Percentiles rank a stretch among this genome's conserved stretches.
Evolutionary conservation across 2,329 filamentous ascomycete species (phyloP).

Genomic region (Aureobasidium sp.): DNA sequence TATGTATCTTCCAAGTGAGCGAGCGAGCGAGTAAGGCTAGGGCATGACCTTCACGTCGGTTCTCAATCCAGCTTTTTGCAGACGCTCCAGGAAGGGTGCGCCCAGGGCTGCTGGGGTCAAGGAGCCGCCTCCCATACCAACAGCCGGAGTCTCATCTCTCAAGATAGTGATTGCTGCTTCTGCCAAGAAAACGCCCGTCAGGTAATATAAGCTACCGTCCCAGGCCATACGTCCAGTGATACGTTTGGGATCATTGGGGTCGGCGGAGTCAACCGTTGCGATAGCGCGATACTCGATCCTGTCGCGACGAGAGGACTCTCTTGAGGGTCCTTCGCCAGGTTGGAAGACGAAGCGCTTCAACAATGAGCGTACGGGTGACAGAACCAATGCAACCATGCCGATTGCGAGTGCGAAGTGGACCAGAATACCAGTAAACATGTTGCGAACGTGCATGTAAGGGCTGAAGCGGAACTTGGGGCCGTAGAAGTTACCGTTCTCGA

Average conservation of each 20-base stretch:
- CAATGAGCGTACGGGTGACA: slow-evolving; percentile 49
- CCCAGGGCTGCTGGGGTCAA: slow-evolving; percentile 68
- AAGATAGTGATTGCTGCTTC: slow-evolving; percentile 61
- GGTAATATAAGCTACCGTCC: slow-evolving; percentile 57
- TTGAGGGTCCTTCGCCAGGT: slow-evolving; percentile 41
- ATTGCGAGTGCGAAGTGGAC: slow-evolving; percentile 45
- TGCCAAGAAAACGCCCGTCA: slow-evolving; percentile 58
- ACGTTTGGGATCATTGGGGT: slow-evolving; percentile 41
- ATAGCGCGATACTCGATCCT: slow-evolving; percentile 56
- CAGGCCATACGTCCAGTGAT: slow-evolving; percentile 52
- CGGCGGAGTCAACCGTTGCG: slow-evolving; percentile 51
- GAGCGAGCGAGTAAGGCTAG: slow-evolving; percentile 8
- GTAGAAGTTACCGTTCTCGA: slow-evolving; percentile 46
- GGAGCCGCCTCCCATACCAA: slow-evolving; percentile 56
- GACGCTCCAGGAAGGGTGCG: slow-evolving; percentile 56
- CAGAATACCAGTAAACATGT: slow-evolving; percentile 40
- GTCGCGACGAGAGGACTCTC: slow-evolving; percentile 2
- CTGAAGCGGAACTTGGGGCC: slow-evolving; percentile 52
- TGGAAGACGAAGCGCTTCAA: slow-evolving; percentile 41
- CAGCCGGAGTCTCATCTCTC: slow-evolving; percentile 45
- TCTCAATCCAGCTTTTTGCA: slow-evolving; percentile 56
- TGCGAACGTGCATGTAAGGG: slow-evolving; percentile 49
- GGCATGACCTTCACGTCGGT: slow-evolving; percentile 42
- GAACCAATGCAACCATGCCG: slow-evolving; percentile 39
- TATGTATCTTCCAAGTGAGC: not conserved